These are phyloP conservation scores for Lithocarpus polystachyus DNA, from an alignment of 306 rosid species.

Conservation along the genomic window DNA sequence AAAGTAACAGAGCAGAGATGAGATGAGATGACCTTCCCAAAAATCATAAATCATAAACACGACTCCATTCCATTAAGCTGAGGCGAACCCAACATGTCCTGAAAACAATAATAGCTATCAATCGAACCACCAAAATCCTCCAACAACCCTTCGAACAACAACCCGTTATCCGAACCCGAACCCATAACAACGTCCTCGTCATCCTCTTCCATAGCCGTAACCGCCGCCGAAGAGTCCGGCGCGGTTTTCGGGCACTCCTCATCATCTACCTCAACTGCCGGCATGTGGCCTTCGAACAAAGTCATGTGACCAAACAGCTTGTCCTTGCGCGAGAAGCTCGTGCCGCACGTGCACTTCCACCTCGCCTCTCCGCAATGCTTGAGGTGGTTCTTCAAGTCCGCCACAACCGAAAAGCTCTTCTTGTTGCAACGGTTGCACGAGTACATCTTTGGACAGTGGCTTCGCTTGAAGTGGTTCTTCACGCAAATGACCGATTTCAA, in stretches of 20 bases:
- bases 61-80: background rate
- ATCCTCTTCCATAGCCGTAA: conserved; percentile 24
- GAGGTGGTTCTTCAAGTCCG: conserved; percentile 77
- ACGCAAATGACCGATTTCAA: conserved; percentile 69
- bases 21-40: background rate
- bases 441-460: conserved; percentile 90
- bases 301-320: conserved; percentile 80
- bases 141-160: conserved; percentile 39
- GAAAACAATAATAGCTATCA: conserved; percentile 26
- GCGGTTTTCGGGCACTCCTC: conserved; percentile 28
- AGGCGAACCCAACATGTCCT: conserved; percentile 34
- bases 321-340: conserved; percentile 74
- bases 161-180: conserved; percentile 24
- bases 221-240: background rate
- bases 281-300: conserved; percentile 84
- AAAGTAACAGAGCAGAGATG: background rate
- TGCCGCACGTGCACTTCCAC: conserved; percentile 91
- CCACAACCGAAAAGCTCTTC: conserved; percentile 74
- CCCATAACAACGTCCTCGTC: background rate
- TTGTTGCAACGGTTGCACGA: conserved; percentile 66
- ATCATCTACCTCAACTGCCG: conserved; percentile 49
- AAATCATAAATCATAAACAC: background rate
- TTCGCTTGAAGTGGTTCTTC: conserved; percentile 87
- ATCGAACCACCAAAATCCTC: conserved; percentile 49
- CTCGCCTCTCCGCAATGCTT: conserved; percentile 59